A percentile compares a stretch with the other conserved stretches of the same genome.
phyloP scores from a whole-genome alignment of 257 asterid genomes.

The Hygrophila difformis region DNA sequence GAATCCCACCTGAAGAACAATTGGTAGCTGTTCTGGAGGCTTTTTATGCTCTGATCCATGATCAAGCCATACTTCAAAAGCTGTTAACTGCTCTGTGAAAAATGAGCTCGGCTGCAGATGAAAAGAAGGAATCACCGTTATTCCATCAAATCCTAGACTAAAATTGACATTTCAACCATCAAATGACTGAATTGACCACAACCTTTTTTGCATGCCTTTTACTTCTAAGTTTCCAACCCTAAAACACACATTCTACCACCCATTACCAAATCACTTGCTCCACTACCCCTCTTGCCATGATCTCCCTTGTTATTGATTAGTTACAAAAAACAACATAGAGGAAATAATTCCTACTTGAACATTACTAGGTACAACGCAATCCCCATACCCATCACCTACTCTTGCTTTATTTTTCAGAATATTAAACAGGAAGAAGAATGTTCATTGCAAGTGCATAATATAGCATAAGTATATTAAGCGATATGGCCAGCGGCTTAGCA shows the following conservation, averaged over 20 bases:
- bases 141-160: background rate
- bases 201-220: background rate
- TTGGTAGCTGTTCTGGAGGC: conserved; percentile 97
- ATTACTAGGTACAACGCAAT: no score
- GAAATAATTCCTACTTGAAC: no score
- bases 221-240: background rate
- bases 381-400: no score
- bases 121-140: conserved; percentile 8
- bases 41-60: conserved; percentile 96
- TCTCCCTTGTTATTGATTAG: no score
- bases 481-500: no score
- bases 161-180: background rate
- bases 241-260: conserved; percentile 3
- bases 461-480: no score
- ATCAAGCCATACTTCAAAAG: conserved; percentile 99
- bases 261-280: conserved; percentile 1
- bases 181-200: background rate
- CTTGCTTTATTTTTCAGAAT: no score
- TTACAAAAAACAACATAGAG: no score
- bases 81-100: conserved; percentile 72
- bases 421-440: no score
- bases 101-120: conserved; percentile 86
- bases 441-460: no score
- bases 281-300: no score
- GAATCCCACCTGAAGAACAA: conserved; percentile 85